Evolutionary conservation across 2,329 filamentous ascomycete species (phyloP).

Genomic region (Xylaria hypoxylon): DNA sequence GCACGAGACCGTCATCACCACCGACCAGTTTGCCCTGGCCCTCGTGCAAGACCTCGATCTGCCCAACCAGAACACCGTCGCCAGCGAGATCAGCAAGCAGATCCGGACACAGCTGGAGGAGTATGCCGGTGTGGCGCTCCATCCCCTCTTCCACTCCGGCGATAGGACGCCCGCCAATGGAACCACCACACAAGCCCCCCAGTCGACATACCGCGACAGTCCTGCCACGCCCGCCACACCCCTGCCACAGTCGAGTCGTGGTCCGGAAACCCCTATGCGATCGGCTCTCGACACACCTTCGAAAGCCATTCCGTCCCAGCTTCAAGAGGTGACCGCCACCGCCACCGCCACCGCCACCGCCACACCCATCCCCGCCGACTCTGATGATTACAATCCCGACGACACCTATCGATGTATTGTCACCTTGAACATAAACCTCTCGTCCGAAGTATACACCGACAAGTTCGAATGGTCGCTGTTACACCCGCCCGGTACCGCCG

Average conservation of each 20-base stretch:
- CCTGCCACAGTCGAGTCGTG: constrained; percentile 57
- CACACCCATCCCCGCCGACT: constrained; percentile 70
- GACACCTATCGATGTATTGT: constrained; percentile 96
- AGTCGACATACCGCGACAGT: constrained; percentile 50
- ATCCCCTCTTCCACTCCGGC: constrained; percentile 84
- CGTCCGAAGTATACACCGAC: constrained; percentile 92
- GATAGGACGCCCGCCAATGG: constrained; percentile 45
- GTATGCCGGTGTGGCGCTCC: constrained; percentile 92
- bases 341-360: constrained; percentile 74
- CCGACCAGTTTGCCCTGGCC: constrained; percentile 92
- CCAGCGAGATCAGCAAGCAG: constrained; percentile 88
- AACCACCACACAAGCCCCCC: constrained; percentile 34
- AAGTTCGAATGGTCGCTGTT: constrained; percentile 98
- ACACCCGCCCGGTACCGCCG: constrained; percentile 90
- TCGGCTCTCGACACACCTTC: constrained; percentile 66
- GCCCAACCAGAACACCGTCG: constrained; percentile 76
- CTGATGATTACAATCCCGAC: constrained; percentile 85
- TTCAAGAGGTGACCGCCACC: constrained; percentile 73
- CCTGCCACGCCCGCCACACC: constrained; percentile 58
- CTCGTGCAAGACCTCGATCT: constrained; percentile 95
- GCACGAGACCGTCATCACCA: constrained; percentile 92
- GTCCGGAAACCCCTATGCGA: constrained; percentile 67
- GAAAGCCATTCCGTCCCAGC: constrained; percentile 58
- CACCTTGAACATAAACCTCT: constrained; percentile 88
- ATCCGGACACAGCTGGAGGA: constrained; percentile 96